phyloP scores from a whole-genome alignment of 2,329 filamentous ascomycete genomes.

The Sclerotinia subarctica region DNA sequence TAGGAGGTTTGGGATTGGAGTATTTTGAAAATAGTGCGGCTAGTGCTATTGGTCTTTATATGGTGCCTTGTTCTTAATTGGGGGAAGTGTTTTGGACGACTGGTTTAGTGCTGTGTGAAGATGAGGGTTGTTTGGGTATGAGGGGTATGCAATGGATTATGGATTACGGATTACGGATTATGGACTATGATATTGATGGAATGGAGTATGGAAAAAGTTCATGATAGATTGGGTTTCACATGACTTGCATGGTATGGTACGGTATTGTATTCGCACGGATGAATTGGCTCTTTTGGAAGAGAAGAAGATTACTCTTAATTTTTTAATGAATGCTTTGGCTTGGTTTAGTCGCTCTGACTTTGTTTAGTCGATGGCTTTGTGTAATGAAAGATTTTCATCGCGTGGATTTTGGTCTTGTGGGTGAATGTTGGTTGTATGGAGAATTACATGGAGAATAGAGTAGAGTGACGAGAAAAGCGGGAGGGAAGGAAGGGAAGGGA shows the following conservation, averaged over 20 bases:
- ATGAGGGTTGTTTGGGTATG: neutral
- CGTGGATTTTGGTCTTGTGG: too few relatives aligned
- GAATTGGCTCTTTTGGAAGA: neutral
- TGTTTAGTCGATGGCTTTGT: neutral
- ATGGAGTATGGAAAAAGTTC: neutral
- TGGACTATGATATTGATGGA: neutral
- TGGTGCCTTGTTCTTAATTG: slow-evolving; percentile 29
- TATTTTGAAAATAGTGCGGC: slow-evolving; percentile 65
- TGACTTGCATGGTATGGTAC: neutral
- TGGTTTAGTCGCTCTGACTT: neutral
- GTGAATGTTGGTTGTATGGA: too few relatives aligned
- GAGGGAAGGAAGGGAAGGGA: too few relatives aligned
- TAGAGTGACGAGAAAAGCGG: too few relatives aligned
- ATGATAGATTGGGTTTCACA: neutral
- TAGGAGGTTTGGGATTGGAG: slow-evolving; percentile 50
- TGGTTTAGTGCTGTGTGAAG: neutral
- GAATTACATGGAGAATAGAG: too few relatives aligned
- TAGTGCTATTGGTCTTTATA: slow-evolving; percentile 43
- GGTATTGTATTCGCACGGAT: neutral
- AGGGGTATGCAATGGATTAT: neutral
- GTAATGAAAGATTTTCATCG: too few relatives aligned
- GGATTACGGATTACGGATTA: neutral
- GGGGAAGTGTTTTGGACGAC: too few relatives aligned
- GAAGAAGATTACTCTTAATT: neutral
- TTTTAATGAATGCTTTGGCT: neutral